Conservation (phyloP, 2,329 filamentous ascomycete species). For the Seiridium unicorne region DNA sequence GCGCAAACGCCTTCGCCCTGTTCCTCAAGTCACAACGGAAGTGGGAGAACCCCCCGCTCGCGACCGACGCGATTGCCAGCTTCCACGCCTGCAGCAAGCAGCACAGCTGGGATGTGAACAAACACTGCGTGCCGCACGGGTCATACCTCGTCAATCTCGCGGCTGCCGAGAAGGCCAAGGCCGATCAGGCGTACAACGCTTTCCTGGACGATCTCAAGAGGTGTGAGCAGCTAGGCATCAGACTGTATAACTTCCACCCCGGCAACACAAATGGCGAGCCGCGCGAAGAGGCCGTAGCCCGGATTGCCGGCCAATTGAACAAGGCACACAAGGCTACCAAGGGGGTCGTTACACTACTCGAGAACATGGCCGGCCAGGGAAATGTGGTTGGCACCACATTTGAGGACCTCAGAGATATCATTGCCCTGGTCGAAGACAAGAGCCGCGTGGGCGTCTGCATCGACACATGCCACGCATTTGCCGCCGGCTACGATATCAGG, state of each 20-base stretch:
- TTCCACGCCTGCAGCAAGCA: constrained; percentile 68
- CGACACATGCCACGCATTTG: constrained; percentile 95
- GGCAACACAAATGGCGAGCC: constrained; percentile 73
- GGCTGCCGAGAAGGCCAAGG: constrained; percentile 75
- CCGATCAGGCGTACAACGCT: constrained; percentile 77
- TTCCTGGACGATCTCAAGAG: constrained; percentile 87
- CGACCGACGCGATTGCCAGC: constrained; percentile 61
- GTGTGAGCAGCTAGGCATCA: constrained; percentile 83
- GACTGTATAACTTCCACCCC: constrained; percentile 97
- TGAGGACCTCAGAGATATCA: constrained; percentile 83
- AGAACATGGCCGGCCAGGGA: constrained; percentile 92
- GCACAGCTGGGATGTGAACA: constrained; percentile 68
- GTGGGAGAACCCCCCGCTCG: constrained; percentile 81
- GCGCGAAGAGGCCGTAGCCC: constrained; percentile 67
- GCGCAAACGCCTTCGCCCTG: constrained; percentile 88
- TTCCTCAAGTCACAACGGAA: constrained; percentile 97
- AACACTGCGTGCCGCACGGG: constrained; percentile 84
- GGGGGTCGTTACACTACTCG: constrained; percentile 78
- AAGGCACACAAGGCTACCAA: constrained; percentile 74
- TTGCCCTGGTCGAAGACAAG: constrained; percentile 77
- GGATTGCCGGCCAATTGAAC: constrained; percentile 83
- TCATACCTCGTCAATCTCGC: constrained; percentile 97
- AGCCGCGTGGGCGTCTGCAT: constrained; percentile 86
- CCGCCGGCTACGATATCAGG: constrained; percentile 87
- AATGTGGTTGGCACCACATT: constrained; percentile 86